Percentiles rank a stretch among this genome's conserved stretches.
These are phyloP conservation scores for Leavenworthia alabamica DNA, from an alignment of 345 rosid genomes.

Conservation along the genomic window DNA sequence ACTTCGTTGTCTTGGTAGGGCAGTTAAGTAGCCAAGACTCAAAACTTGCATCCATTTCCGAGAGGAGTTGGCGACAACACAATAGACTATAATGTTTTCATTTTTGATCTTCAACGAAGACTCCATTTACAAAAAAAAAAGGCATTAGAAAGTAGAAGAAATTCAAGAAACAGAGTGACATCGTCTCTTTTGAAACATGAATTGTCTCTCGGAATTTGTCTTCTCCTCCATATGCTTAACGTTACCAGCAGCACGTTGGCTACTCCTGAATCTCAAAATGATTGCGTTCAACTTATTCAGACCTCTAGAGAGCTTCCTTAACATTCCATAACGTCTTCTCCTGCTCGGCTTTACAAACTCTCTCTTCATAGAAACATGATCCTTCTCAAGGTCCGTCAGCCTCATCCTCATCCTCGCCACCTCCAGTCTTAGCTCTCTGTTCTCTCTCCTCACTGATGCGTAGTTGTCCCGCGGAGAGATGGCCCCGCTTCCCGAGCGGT, in stretches of 20 bases:
- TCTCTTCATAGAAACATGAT: slow-evolving; percentile 90
- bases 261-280: slow-evolving; percentile 53
- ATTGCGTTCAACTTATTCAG: slow-evolving; percentile 64
- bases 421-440: slow-evolving; percentile 93
- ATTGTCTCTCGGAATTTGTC: slow-evolving; percentile 53
- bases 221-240: slow-evolving; percentile 32
- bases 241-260: slow-evolving; percentile 39
- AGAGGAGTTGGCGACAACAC: no score
- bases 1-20: no score
- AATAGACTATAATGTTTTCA: no score
- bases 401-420: slow-evolving; percentile 99
- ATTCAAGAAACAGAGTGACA: slow-evolving; percentile 79
- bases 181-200: slow-evolving; percentile 74
- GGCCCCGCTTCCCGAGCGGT: slow-evolving; percentile 82
- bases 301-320: slow-evolving; percentile 68
- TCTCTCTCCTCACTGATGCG: slow-evolving; percentile 95
- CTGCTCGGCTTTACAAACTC: slow-evolving; percentile 63
- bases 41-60: no score
- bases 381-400: slow-evolving; percentile 86
- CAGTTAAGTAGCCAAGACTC: no score
- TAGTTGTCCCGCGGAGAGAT: slow-evolving; percentile 91
- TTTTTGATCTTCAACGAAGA: no score
- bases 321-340: slow-evolving; percentile 38
- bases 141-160: neutral
- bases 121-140: no score